These are phyloP conservation scores for Penicillium daleae DNA, from an alignment of 495 filamentous ascomycete genomes.

Conservation along the genomic window DNA sequence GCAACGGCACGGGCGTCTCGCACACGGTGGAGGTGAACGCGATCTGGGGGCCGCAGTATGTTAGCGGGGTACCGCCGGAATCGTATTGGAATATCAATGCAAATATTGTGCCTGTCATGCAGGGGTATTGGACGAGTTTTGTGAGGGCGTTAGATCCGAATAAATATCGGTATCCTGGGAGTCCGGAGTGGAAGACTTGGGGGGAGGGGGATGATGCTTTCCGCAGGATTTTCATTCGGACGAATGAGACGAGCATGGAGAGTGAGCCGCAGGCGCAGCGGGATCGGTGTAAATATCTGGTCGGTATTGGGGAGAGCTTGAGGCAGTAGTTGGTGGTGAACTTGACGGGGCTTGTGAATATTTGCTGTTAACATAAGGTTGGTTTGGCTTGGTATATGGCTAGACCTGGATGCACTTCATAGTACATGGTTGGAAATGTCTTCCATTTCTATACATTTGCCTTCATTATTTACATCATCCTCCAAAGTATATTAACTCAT, in stretches of 20 bases:
- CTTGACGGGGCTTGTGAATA: not conserved
- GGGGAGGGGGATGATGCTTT: conserved; percentile 29
- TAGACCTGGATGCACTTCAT: not conserved
- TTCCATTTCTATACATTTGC: not conserved
- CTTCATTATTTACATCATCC: not conserved
- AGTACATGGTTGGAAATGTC: not conserved
- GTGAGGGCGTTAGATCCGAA: conserved; percentile 69
- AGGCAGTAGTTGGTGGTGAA: conserved; percentile 42
- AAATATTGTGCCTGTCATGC: conserved; percentile 58
- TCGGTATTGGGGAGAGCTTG: conserved; percentile 53
- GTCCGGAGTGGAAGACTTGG: conserved; percentile 57
- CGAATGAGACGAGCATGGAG: conserved; percentile 63
- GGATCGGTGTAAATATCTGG: conserved; percentile 57
- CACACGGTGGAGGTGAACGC: conserved; percentile 66
- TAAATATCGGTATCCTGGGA: conserved; percentile 41
- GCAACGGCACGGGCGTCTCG: conserved; percentile 59
- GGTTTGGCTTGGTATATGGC: not conserved
- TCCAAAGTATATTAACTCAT: no score
- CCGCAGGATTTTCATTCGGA: conserved; percentile 57
- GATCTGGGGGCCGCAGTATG: conserved; percentile 59
- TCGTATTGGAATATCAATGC: conserved; percentile 60
- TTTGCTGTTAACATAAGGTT: not conserved
- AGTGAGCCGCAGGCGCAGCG: conserved; percentile 48
- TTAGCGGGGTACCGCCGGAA: conserved; percentile 44
- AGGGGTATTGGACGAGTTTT: conserved; percentile 72